Evolutionary conservation across 495 filamentous ascomycete genomes (phyloP).

Genomic region (Xanthoparmelia taractica): DNA sequence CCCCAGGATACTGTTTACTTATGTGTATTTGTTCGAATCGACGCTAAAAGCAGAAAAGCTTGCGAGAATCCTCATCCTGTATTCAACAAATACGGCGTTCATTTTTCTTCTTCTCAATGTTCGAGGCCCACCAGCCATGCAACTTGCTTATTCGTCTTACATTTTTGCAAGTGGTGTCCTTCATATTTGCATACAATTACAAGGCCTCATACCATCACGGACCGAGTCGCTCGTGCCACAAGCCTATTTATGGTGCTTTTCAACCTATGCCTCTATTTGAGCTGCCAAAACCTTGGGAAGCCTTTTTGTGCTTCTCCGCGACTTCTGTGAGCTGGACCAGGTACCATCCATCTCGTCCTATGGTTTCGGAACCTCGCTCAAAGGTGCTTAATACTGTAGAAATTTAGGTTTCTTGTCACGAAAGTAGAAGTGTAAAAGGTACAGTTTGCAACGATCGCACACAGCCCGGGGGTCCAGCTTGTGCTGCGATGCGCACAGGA

Average conservation of each 20-base stretch:
- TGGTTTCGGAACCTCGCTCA: background rate
- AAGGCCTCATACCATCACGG: background rate
- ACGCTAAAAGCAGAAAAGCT: background rate
- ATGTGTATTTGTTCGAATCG: background rate
- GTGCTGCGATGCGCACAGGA: background rate
- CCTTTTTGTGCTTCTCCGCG: background rate
- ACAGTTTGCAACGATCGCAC: background rate
- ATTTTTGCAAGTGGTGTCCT: background rate
- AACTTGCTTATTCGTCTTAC: background rate
- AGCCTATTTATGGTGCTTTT: background rate
- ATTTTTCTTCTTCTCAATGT: background rate
- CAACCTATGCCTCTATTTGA: background rate
- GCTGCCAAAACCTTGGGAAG: background rate
- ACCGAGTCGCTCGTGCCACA: background rate
- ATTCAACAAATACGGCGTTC: background rate
- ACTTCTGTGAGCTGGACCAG: background rate
- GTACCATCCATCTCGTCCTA: background rate
- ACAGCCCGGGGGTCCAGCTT: background rate
- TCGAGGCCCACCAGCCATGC: background rate
- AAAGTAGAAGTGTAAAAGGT: background rate
- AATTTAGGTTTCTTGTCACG: too few species aligned
- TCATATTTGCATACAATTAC: background rate
- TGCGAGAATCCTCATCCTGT: background rate
- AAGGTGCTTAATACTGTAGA: background rate
- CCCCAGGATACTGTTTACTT: conserved; percentile 2